A percentile compares a stretch with the other conserved stretches of the same genome.
These are phyloP conservation scores for Brassica rapa DNA, from an alignment of 345 rosid species.

Conservation along the genomic window DNA sequence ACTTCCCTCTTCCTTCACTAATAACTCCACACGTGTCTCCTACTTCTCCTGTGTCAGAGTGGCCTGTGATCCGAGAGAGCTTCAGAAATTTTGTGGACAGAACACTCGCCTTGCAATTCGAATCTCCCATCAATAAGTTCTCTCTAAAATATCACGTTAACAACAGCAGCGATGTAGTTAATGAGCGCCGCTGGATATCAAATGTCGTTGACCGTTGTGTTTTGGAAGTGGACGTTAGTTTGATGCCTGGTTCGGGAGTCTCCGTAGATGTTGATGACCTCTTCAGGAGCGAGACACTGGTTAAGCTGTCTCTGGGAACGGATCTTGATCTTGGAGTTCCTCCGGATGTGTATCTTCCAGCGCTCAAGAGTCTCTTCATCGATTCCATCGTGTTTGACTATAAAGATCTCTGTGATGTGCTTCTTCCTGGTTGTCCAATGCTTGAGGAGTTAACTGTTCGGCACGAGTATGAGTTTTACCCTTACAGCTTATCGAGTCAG, in stretches of 20 bases:
- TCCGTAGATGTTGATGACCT: neutral
- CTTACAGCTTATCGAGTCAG: neutral
- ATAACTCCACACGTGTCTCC: too few species aligned
- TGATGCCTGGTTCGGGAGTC: neutral
- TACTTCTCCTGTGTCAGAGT: neutral
- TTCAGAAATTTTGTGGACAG: slow-evolving; percentile 4
- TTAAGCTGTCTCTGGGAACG: slow-evolving; percentile 18
- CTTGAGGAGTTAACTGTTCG: slow-evolving; percentile 10
- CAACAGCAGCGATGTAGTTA: neutral
- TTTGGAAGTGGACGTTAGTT: neutral
- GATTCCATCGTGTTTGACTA: neutral
- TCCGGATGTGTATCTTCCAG: slow-evolving; percentile 2
- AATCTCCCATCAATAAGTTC: neutral
- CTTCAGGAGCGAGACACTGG: neutral
- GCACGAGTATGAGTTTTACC: neutral
- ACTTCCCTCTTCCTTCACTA: too few species aligned
- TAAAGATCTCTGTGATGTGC: neutral
- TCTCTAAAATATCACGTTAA: neutral
- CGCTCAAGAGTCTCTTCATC: slow-evolving; percentile 21
- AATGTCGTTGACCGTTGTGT: neutral
- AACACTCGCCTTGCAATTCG: slow-evolving; percentile 19
- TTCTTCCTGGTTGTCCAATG: neutral
- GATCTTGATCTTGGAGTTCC: too few species aligned
- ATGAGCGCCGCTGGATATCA: too few species aligned
- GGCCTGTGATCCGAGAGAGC: neutral